Percentiles rank a stretch among this genome's conserved stretches.
These are phyloP conservation scores for Orobanche coerulescens DNA, from an alignment of 257 asterid species.

Conservation along the genomic window DNA sequence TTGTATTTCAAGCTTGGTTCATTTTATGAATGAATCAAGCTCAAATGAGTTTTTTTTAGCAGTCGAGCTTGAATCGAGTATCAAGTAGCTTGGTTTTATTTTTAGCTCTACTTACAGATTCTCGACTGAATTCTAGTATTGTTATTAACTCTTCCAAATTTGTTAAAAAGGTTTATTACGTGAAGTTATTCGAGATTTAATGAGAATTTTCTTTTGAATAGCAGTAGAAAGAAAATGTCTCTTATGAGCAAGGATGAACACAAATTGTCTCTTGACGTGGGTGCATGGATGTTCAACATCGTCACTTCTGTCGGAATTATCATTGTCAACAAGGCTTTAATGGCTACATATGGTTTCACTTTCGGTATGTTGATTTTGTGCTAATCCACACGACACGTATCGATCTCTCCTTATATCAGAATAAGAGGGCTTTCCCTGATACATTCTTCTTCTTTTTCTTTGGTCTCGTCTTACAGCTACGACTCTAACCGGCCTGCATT, in stretches of 20 bases:
- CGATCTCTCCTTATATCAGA: neutral
- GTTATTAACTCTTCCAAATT: too few species aligned
- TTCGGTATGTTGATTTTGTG: constrained; percentile 36
- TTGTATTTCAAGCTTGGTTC: too few species aligned
- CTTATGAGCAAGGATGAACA: constrained; percentile 40
- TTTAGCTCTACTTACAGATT: too few species aligned
- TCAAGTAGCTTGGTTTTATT: too few species aligned
- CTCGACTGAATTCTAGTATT: too few species aligned
- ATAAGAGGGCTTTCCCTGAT: neutral
- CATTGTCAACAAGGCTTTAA: constrained; percentile 51
- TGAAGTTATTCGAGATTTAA: too few species aligned
- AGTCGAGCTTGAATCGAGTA: too few species aligned
- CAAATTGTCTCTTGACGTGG: constrained; percentile 39
- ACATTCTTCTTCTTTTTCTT: neutral
- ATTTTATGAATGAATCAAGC: too few species aligned
- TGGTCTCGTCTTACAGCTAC: constrained; percentile 40
- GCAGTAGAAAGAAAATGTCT: constrained; percentile 34
- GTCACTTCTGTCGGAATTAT: constrained; percentile 65
- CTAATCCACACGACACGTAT: neutral
- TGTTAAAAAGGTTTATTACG: too few species aligned
- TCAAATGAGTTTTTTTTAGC: too few species aligned
- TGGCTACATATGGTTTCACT: constrained; percentile 59
- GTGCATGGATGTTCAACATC: constrained; percentile 62
- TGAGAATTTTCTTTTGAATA: constrained; percentile 9
- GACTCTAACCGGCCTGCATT: constrained; percentile 67